Evolutionary conservation across 1,284 basidiomycete genomes (phyloP).

Genomic region (Tilletia caries): DNA sequence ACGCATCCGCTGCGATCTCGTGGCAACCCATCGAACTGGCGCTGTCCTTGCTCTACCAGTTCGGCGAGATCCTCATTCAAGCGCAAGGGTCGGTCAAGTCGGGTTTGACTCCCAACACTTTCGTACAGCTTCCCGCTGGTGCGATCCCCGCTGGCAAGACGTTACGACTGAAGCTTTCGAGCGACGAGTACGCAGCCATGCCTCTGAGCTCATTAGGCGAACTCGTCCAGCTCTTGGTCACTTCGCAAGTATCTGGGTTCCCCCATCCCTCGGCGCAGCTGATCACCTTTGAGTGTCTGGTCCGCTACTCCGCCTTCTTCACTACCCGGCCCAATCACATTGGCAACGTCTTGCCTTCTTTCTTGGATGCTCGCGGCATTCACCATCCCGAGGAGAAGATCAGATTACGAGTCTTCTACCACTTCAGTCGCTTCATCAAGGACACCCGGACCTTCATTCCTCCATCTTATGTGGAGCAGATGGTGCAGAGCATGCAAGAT

Average conservation of each 20-base stretch:
- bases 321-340: constrained; percentile 75
- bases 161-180: constrained; percentile 33
- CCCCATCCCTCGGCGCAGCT: constrained; percentile 83
- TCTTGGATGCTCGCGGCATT: constrained; percentile 84
- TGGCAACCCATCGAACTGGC: constrained; percentile 96
- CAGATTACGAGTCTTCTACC: constrained; percentile 80
- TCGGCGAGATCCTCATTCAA: constrained; percentile 66
- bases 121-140: constrained; percentile 37
- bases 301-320: constrained; percentile 94
- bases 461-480: constrained; percentile 64
- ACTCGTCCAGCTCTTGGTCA: constrained; percentile 77
- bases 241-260: constrained; percentile 76
- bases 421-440: constrained; percentile 89
- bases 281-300: constrained; percentile 88
- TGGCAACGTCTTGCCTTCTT: constrained; percentile 69
- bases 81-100: constrained; percentile 44
- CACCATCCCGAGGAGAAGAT: constrained; percentile 73
- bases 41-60: constrained; percentile 84
- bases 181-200: constrained; percentile 51
- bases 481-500: constrained; percentile 55
- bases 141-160: constrained; percentile 33
- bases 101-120: constrained; percentile 45
- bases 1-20: constrained; percentile 51
- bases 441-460: constrained; percentile 78
- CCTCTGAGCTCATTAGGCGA: constrained; percentile 87